phyloP scores from a whole-genome alignment of 768 basidiomycete genomes.

The Pleurotus pulmonarius region DNA sequence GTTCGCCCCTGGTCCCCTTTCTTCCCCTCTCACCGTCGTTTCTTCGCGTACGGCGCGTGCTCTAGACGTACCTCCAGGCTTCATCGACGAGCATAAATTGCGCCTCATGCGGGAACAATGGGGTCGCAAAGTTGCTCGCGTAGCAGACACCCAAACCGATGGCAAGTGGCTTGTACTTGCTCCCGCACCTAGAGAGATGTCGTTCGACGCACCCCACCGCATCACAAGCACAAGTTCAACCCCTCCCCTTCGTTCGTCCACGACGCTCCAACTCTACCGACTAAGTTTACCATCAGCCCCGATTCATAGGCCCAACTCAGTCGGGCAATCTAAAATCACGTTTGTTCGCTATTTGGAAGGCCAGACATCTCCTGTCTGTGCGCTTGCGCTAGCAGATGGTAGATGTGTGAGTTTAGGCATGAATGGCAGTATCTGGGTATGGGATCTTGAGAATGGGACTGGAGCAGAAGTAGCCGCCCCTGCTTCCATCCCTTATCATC shows the following conservation, averaged over 20 bases:
- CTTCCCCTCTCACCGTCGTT: conserved; percentile 36
- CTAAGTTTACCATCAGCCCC: conserved; percentile 51
- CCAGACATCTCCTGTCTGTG: conserved; percentile 59
- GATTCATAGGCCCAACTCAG: conserved; percentile 38
- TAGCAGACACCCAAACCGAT: conserved; percentile 77
- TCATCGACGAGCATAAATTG: conserved; percentile 66
- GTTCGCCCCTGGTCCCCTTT: conserved; percentile 4
- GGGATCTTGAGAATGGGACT: conserved; percentile 71
- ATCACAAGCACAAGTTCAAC: conserved; percentile 11
- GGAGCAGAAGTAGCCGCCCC: conserved; percentile 38
- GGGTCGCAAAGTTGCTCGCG: conserved; percentile 65
- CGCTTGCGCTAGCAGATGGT: conserved; percentile 75
- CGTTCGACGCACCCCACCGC: conserved; percentile 20
- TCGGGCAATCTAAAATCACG: conserved; percentile 57
- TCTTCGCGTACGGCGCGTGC: conserved; percentile 64
- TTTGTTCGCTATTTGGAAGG: conserved; percentile 74
- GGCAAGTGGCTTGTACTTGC: conserved; percentile 84
- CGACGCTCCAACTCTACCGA: conserved; percentile 71
- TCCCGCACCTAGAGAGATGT: conserved; percentile 35
- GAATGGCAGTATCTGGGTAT: conserved; percentile 79
- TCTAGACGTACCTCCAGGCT: conserved; percentile 67
- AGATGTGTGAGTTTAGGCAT: conserved; percentile 73
- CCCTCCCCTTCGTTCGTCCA: conserved; percentile 31
- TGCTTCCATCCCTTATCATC: conserved; percentile 14
- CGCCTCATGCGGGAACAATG: conserved; percentile 69